Conservation (phyloP, 2,329 filamentous ascomycete genomes). For the Cercospora brassicicola region DNA sequence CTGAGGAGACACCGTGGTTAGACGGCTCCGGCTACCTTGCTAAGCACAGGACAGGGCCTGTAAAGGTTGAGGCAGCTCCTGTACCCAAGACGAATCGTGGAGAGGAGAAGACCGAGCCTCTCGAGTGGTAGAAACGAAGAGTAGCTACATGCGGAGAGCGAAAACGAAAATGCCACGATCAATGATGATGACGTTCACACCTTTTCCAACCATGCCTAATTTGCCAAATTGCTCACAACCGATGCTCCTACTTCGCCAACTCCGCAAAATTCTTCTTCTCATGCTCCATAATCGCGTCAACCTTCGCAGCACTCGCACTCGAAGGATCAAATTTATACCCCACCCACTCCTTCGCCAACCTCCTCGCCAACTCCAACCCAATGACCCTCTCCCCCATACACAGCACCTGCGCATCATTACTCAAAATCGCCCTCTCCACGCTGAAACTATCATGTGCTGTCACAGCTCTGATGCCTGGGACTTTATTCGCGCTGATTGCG, state of each 20-base stretch:
- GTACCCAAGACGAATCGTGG: slow-evolving; percentile 88
- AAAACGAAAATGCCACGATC: neutral
- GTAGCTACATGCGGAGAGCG: neutral
- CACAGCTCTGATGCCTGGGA: slow-evolving; percentile 79
- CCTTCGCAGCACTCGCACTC: slow-evolving; percentile 62
- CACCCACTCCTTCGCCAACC: slow-evolving; percentile 78
- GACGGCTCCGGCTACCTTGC: slow-evolving; percentile 81
- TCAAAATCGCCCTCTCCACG: slow-evolving; percentile 76
- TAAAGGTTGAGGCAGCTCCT: slow-evolving; percentile 64
- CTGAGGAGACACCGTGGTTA: slow-evolving; percentile 81
- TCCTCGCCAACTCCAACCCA: slow-evolving; percentile 74
- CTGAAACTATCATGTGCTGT: slow-evolving; percentile 85
- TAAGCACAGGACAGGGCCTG: slow-evolving; percentile 56
- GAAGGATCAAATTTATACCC: slow-evolving; percentile 75
- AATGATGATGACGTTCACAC: neutral
- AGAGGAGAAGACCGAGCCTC: slow-evolving; percentile 76
- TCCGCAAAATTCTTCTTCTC: slow-evolving; percentile 44
- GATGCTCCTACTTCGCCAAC: slow-evolving; percentile 5
- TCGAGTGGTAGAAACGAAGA: slow-evolving; percentile 70
- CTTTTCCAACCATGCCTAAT: neutral
- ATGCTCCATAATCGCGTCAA: slow-evolving; percentile 52
- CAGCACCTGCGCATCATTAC: slow-evolving; percentile 83
- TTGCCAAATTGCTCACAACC: neutral
- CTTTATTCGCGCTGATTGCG: slow-evolving; percentile 85
- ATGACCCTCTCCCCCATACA: slow-evolving; percentile 85